Evolutionary conservation across 805 yeast species (phyloP).

Genomic region (Scheffersomyces ergatensis): DNA sequence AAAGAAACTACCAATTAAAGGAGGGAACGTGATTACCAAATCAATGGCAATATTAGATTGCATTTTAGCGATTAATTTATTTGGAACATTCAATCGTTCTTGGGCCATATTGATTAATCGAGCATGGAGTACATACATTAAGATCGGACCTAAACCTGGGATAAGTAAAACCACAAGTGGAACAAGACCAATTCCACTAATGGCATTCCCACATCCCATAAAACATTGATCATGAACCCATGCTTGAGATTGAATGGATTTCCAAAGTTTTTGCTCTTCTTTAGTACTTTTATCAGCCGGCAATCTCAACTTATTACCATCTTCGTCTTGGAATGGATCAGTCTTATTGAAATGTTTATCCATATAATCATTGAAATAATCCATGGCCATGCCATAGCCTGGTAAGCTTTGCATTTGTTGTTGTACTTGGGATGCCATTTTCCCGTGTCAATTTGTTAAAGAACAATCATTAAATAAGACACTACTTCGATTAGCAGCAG

Average conservation of each 20-base stretch:
- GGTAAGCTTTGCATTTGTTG: slow-evolving; percentile 43
- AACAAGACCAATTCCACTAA: slow-evolving; percentile 74
- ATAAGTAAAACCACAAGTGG: slow-evolving; percentile 63
- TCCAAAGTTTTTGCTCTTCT: slow-evolving; percentile 68
- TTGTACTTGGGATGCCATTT: slow-evolving; percentile 25
- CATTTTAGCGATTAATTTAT: slow-evolving; percentile 60
- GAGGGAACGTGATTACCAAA: slow-evolving; percentile 71
- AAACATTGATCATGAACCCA: slow-evolving; percentile 87
- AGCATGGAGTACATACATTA: slow-evolving; percentile 78
- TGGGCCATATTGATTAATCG: slow-evolving; percentile 63
- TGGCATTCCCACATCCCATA: slow-evolving; percentile 63
- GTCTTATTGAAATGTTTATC: slow-evolving; percentile 62
- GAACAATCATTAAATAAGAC: too few relatives aligned
- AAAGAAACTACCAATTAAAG: slow-evolving; percentile 73
- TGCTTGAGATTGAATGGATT: slow-evolving; percentile 68
- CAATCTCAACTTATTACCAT: slow-evolving; percentile 60
- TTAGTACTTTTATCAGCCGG: slow-evolving; percentile 51
- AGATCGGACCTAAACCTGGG: slow-evolving; percentile 82
- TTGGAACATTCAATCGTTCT: slow-evolving; percentile 55
- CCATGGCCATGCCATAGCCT: slow-evolving; percentile 56
- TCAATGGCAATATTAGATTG: slow-evolving; percentile 76
- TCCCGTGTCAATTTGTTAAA: too few relatives aligned
- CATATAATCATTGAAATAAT: slow-evolving; percentile 62
- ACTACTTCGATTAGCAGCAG: too few relatives aligned
- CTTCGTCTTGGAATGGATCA: slow-evolving; percentile 63